Conservation (phyloP, 345 rosid species). For the Linum lewisii region DNA sequence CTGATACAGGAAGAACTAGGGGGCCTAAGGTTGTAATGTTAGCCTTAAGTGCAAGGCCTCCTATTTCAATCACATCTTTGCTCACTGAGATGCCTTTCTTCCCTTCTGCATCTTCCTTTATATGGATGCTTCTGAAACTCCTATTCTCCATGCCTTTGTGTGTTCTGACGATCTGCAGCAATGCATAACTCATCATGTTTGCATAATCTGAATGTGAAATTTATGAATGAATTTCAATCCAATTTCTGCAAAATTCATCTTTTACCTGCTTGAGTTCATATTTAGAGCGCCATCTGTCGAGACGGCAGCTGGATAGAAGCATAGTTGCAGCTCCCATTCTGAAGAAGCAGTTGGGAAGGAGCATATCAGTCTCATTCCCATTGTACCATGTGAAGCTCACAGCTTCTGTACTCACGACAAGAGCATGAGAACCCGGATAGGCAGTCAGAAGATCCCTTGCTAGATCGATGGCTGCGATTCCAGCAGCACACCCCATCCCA, state of each 20-base stretch:
- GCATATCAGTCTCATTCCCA: constrained; percentile 47
- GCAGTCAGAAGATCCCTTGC: constrained; percentile 48
- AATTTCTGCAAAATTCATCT: neutral
- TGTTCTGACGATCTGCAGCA: constrained; percentile 49
- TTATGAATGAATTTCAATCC: neutral
- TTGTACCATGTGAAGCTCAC: constrained; percentile 53
- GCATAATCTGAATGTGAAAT: constrained; percentile 1
- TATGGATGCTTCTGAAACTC: constrained; percentile 43
- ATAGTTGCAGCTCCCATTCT: neutral
- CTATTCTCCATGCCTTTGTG: constrained; percentile 46
- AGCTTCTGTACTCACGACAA: constrained; percentile 57
- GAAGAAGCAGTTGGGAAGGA: constrained; percentile 37
- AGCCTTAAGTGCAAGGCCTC: constrained; percentile 49
- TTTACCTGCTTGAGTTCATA: constrained; percentile 46
- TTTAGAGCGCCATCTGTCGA: constrained; percentile 51
- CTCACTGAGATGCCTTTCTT: constrained; percentile 42
- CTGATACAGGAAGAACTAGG: constrained; percentile 41
- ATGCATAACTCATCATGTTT: neutral
- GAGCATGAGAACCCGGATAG: constrained; percentile 45
- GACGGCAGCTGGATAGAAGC: neutral
- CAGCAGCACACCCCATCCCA: constrained; percentile 77
- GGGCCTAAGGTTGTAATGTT: constrained; percentile 52
- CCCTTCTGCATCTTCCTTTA: constrained; percentile 43
- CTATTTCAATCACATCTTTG: constrained; percentile 43
- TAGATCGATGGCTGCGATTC: constrained; percentile 58